Conservation (phyloP, 495 filamentous ascomycete genomes). For the Talaromyces borbonicus region DNA sequence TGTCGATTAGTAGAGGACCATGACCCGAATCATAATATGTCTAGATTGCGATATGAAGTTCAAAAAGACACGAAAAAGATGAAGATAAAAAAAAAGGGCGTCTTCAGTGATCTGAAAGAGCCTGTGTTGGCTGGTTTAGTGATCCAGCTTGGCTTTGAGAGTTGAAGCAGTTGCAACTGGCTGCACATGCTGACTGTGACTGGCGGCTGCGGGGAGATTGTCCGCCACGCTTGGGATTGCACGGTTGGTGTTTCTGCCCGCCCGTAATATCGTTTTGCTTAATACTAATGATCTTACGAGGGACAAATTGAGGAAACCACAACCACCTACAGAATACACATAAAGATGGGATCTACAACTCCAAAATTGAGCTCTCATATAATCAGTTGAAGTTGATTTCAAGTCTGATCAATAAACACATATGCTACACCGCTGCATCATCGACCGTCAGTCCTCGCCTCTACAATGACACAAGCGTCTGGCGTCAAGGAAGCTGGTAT, state of each 20-base stretch:
- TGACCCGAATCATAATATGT: too few relatives aligned
- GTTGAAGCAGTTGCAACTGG: background rate
- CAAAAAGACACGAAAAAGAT: slow-evolving; percentile 1
- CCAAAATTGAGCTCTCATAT: too few relatives aligned
- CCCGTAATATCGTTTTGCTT: slow-evolving; percentile 8
- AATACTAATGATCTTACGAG: background rate
- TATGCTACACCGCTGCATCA: background rate
- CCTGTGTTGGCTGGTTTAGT: slow-evolving; percentile 4
- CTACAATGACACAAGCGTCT: slow-evolving; percentile 25
- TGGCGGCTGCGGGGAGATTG: slow-evolving; percentile 2
- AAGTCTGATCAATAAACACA: background rate
- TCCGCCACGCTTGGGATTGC: slow-evolving; percentile 3
- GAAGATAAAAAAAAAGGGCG: too few relatives aligned
- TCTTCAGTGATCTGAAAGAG: too few relatives aligned
- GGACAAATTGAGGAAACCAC: too few relatives aligned
- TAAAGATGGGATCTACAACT: too few relatives aligned
- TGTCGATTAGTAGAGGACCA: too few relatives aligned
- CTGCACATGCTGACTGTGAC: background rate
- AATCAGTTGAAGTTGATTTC: too few relatives aligned
- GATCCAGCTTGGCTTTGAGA: too few relatives aligned
- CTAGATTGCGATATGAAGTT: too few relatives aligned
- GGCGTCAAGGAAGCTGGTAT: slow-evolving; percentile 44
- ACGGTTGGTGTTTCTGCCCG: slow-evolving; percentile 9
- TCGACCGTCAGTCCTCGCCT: background rate
- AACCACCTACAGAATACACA: too few relatives aligned